Evolutionary conservation across 768 basidiomycete species (phyloP), one percentile per base, ranked within the genome.

Genomic region (Tricholoma flavovirens): DNA sequence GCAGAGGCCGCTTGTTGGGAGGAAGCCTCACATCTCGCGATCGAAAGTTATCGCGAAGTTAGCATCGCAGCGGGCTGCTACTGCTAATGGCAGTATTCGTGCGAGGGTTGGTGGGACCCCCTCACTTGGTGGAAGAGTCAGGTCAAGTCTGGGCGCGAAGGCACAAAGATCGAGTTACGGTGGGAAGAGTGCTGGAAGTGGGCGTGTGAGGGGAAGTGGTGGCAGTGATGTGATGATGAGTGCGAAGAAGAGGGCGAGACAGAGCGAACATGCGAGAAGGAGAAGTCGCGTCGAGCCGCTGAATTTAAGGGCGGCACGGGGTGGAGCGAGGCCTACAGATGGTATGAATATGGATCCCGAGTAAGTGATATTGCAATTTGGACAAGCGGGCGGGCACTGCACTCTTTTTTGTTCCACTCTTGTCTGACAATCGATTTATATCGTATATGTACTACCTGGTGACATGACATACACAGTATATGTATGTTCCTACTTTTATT

Each of bases 21-120:
- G 87, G 55, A 85, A 83, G 65, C 90, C 90, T 4, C 81, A 88
- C 7, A 88, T 92, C 59, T 92, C 90, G 42, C 81, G 90, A 36
- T 88, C 88, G 24, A 86, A 84, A 58, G 87, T 92, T 38, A 89
- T 91, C 45, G 87, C 89, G 0, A 82, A 78, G 61, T 73, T 91
- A 33, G 87, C 85, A 1, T 86, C 86, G 12, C 86, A 91, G 67
- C 82, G 90, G 5, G 81, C 79, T 12, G 79, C 80, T 2, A 60
- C 57, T 26, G 51, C 60, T 35, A 55, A 62, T 29, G 43, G 46
- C 29, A 51, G 53, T 17, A 42, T 36, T 36, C 49, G 49, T 40
- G 30, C 32, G 26, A 57, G 43, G 17, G 56, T 57, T 19, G 52
- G 56, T 15, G 58, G 54, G 21, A 61, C 61, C 17, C 60, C 61